phyloP scores from a whole-genome alignment of 768 basidiomycete species.

The Suillus sp. region DNA sequence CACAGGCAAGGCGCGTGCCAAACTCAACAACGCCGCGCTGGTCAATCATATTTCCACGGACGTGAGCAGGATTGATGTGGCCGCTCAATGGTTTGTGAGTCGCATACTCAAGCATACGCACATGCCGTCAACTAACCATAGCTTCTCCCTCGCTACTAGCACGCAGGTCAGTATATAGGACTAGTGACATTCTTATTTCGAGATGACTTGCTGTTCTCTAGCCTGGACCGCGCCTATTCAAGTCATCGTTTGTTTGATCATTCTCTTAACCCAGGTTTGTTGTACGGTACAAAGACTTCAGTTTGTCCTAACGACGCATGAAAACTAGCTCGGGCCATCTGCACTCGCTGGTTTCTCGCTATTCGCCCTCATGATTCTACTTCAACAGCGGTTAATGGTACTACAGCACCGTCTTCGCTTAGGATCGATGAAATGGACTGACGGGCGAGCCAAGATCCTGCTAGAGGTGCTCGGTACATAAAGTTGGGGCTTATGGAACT shows the following conservation, averaged over 20 bases:
- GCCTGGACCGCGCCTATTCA: slow-evolving; percentile 75
- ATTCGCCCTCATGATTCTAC: slow-evolving; percentile 61
- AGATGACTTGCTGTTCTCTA: slow-evolving; percentile 15
- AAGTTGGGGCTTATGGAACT: background rate
- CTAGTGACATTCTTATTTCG: background rate
- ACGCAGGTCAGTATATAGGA: slow-evolving; percentile 36
- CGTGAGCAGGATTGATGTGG: slow-evolving; percentile 60
- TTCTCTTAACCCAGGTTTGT: slow-evolving; percentile 56
- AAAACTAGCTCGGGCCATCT: slow-evolving; percentile 60
- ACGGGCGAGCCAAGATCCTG: slow-evolving; percentile 60
- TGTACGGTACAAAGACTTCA: background rate
- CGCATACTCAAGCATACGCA: background rate
- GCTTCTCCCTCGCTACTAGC: slow-evolving; percentile 28
- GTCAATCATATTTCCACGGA: slow-evolving; percentile 69
- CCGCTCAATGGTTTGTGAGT: slow-evolving; percentile 75
- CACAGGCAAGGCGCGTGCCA: slow-evolving; percentile 66
- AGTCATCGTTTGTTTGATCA: slow-evolving; percentile 58
- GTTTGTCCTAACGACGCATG: background rate
- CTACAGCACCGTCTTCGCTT: slow-evolving; percentile 55
- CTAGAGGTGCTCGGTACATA: slow-evolving; percentile 61
- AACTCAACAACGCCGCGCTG: slow-evolving; percentile 61
- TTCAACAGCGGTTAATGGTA: slow-evolving; percentile 66
- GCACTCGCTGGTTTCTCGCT: slow-evolving; percentile 71
- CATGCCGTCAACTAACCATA: background rate
- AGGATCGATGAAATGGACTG: slow-evolving; percentile 61